Base-by-base conservation (phyloP, 2,329 filamentous ascomycete genomes). In the Bipolaris zeicola region DNA sequence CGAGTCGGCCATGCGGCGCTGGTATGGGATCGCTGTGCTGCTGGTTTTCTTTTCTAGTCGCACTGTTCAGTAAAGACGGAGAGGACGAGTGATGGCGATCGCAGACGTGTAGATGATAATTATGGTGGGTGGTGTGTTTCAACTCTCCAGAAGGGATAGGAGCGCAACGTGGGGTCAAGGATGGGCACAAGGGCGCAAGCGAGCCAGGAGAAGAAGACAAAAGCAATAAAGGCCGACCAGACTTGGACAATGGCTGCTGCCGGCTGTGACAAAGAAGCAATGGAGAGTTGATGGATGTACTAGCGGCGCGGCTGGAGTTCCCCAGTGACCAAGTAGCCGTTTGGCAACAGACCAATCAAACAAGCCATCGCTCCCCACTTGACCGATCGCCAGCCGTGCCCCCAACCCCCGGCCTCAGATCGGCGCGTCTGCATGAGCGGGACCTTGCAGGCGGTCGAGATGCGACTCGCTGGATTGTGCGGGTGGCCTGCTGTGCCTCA, bases 1-100 rank as follows among this genome's bases (percentile, higher is more conserved):
- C 5, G 64, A 22, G 43, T 68, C 64, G n/a, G 67, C 65, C 72
- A 75, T 75, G 61, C 34, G 10, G 18, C 33, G 43, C 18, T 37
- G 31, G 5, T 42, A 6, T 43, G 38, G 18, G 47, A n/a, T 13
- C 1, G n/a, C 1, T 18, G 31, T 8, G 11, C 20, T 28, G 18
- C 34, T 24, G 16, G 5, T 49, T 48, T 11, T 16, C 11, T 16
- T 10, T 42, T 42, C 22, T 41, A 24, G 5, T 36, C 16, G 18
- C 1, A 42, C 28, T 36, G 4, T 24, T 14, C 3, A 26, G 1
- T 1, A 22, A 6, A 24, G 49, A 41, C 31, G 49, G 39, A 34
- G 7, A 42, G 10, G 38, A 44, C 16, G 24, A 37, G 39, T 11
- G 16, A n/a, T 13, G n/a, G 45, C 22, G 22, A 38, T 48, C 14